phyloP scores from a whole-genome alignment of 495 filamentous ascomycete genomes.

The Ramalina peruviana region DNA sequence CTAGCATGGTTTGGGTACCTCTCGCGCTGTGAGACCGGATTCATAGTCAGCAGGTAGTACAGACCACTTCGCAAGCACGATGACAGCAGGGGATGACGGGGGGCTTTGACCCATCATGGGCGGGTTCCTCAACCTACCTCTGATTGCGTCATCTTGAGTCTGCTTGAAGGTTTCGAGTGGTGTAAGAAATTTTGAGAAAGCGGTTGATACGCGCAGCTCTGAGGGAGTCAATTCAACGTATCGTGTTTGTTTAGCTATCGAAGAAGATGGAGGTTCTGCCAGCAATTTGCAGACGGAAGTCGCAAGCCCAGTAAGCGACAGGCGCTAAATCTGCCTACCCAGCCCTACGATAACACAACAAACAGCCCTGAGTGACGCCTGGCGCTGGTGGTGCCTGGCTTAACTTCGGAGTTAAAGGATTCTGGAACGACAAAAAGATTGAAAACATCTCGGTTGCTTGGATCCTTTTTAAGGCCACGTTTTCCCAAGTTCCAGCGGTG shows the following conservation, averaged over 20 bases:
- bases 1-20: constrained; percentile 43
- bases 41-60: constrained; percentile 18
- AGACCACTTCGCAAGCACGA: no score
- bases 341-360: background rate
- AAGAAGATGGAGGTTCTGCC: background rate
- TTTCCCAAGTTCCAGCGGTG: no score
- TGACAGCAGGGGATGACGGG: no score
- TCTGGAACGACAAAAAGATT: no score
- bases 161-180: background rate
- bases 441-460: no score
- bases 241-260: background rate
- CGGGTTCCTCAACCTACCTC: constrained; percentile 40
- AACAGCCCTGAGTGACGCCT: no score
- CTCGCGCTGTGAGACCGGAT: constrained; percentile 51
- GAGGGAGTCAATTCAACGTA: background rate
- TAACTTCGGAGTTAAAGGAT: no score
- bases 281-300: constrained; percentile 1
- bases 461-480: no score
- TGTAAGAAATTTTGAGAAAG: no score
- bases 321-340: background rate
- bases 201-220: background rate
- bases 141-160: constrained; percentile 39
- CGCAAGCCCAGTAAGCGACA: constrained; percentile 1
- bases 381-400: no score
- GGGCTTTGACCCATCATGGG: constrained; percentile 9